phyloP scores from a whole-genome alignment of 805 yeast genomes.

The Pichia exigua region DNA sequence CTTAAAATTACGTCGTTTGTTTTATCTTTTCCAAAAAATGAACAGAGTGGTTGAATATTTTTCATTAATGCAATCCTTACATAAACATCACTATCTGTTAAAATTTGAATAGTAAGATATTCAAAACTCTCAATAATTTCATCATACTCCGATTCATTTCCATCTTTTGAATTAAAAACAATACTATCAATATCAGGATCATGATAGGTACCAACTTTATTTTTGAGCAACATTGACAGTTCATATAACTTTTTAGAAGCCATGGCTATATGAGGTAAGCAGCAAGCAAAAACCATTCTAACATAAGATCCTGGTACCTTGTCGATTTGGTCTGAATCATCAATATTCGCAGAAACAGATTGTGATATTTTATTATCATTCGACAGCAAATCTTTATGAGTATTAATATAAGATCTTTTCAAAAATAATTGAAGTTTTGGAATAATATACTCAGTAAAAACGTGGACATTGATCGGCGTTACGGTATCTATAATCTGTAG shows the following conservation, averaged over 20 bases:
- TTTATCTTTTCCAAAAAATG: slow-evolving; percentile 77
- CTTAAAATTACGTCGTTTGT: slow-evolving; percentile 85
- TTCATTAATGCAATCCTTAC: slow-evolving; percentile 65
- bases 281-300: slow-evolving; percentile 60
- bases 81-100: slow-evolving; percentile 60
- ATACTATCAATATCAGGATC: slow-evolving; percentile 41
- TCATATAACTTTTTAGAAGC: slow-evolving; percentile 58
- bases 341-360: background rate
- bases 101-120: slow-evolving; percentile 49
- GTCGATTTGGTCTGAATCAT: background rate
- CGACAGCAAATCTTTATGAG: slow-evolving; percentile 2
- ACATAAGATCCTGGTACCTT: slow-evolving; percentile 31
- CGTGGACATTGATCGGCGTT: slow-evolving; percentile 64
- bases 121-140: slow-evolving; percentile 52
- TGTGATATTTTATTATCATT: slow-evolving; percentile 1
- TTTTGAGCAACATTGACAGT: slow-evolving; percentile 44
- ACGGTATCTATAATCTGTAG: slow-evolving; percentile 54
- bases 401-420: slow-evolving; percentile 27
- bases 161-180: slow-evolving; percentile 25
- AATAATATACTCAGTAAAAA: slow-evolving; percentile 75
- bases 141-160: slow-evolving; percentile 33
- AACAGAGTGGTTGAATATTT: slow-evolving; percentile 70
- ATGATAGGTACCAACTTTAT: slow-evolving; percentile 15
- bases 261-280: slow-evolving; percentile 65
- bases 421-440: slow-evolving; percentile 55